phyloP scores from a whole-genome alignment of 176 grass and related monocot species.

The Oryza glumipatula region DNA sequence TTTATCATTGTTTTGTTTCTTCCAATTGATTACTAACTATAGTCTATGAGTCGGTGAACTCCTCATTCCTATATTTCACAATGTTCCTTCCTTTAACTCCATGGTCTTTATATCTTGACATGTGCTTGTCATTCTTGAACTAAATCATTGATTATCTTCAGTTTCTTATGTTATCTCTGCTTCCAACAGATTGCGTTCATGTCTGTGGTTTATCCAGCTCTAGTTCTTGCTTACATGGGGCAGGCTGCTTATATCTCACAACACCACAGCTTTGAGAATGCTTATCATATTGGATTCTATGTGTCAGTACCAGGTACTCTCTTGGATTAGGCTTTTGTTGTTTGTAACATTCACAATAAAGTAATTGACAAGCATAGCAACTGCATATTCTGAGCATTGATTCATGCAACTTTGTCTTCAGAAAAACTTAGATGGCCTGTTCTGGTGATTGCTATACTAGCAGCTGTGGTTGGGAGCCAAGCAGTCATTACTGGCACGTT shows the following conservation, averaged over 20 bases:
- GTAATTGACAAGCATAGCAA: not conserved
- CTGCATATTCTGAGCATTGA: slow-evolving; percentile 27
- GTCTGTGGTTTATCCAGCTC: slow-evolving; percentile 88
- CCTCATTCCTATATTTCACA: slow-evolving; percentile 1
- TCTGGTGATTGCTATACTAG: slow-evolving; percentile 91
- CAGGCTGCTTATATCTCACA: slow-evolving; percentile 98
- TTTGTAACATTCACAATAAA: slow-evolving; percentile 21
- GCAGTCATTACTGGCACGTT: slow-evolving; percentile 97
- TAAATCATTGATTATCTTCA: not conserved
- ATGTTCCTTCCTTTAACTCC: not conserved
- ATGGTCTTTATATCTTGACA: slow-evolving; percentile 6
- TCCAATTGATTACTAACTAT: not conserved
- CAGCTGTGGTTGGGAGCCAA: slow-evolving; percentile 91
- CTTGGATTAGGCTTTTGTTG: not conserved
- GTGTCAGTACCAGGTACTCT: slow-evolving; percentile 96
- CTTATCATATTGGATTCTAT: slow-evolving; percentile 95
- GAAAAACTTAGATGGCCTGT: slow-evolving; percentile 97
- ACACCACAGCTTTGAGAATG: slow-evolving; percentile 80
- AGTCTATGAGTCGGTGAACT: not conserved
- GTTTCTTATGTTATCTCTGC: slow-evolving; percentile 45
- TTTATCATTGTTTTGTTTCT: slow-evolving; percentile 1
- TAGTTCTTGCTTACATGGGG: slow-evolving; percentile 95
- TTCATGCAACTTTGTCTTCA: slow-evolving; percentile 42
- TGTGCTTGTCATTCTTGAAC: slow-evolving; percentile 5
- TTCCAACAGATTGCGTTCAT: slow-evolving; percentile 76